These are phyloP conservation scores for Fraxinus anomala DNA, from an alignment of 257 asterid species.

Conservation along the genomic window DNA sequence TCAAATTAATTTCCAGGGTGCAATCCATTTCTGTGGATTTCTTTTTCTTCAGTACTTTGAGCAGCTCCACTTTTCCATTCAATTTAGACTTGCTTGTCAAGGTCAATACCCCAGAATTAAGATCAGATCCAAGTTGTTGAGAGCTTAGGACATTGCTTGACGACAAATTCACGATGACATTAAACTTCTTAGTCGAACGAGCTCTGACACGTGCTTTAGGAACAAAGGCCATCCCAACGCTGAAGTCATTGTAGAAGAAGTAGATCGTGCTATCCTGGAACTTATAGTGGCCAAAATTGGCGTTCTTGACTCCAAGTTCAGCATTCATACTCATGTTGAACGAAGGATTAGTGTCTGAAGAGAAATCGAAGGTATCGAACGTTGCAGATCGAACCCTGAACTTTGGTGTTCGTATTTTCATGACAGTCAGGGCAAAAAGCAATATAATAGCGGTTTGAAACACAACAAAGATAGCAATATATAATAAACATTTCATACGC, in stretches of 20 bases:
- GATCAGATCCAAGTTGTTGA: background rate
- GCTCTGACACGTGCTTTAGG: background rate
- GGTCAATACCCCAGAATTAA: background rate
- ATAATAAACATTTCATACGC: background rate
- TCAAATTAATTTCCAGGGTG: background rate
- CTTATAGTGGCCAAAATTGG: slow-evolving; percentile 10
- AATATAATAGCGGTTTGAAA: slow-evolving; percentile 8
- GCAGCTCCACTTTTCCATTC: background rate
- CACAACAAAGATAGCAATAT: background rate
- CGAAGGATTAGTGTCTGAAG: background rate
- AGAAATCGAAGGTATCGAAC: background rate
- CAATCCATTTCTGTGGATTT: slow-evolving; percentile 1
- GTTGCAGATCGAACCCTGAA: background rate
- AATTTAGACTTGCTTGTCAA: background rate
- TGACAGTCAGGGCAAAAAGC: background rate
- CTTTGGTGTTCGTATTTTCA: slow-evolving; percentile 1
- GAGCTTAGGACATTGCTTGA: background rate
- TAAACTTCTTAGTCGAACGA: slow-evolving; percentile 1
- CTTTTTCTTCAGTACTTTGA: background rate
- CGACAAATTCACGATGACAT: background rate
- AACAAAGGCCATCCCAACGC: background rate
- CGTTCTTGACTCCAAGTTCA: background rate
- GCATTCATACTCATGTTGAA: slow-evolving; percentile 4
- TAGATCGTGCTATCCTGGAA: background rate
- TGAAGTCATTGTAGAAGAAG: background rate